Percentiles rank a stretch among this genome's conserved stretches.
Conservation (phyloP, 2,329 filamentous ascomycete genomes). For the Epichloe sp. region DNA sequence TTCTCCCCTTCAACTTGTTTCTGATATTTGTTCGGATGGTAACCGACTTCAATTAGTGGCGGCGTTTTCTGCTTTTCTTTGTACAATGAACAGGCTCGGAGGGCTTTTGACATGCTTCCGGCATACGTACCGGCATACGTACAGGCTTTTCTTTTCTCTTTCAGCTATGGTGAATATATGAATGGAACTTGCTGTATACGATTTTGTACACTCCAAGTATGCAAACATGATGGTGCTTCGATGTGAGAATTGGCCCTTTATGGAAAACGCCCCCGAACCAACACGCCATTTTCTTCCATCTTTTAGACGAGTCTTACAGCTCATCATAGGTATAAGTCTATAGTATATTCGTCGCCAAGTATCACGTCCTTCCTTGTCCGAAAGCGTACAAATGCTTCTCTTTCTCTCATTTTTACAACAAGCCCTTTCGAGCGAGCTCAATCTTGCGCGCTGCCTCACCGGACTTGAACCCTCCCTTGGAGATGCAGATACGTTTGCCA, state of each 20-base stretch:
- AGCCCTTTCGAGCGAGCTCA: constrained; percentile 65
- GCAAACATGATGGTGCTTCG: too few relatives aligned
- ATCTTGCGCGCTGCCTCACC: constrained; percentile 64
- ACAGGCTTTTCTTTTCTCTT: neutral
- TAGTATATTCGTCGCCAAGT: neutral
- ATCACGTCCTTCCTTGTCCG: neutral
- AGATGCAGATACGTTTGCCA: constrained; percentile 59
- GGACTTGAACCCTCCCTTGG: constrained; percentile 59
- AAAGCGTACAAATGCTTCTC: neutral
- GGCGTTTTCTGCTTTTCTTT: neutral
- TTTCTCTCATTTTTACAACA: constrained; percentile 29
- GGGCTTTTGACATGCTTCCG: too few relatives aligned
- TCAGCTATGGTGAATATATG: neutral
- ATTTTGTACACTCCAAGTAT: neutral
- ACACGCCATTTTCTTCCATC: too few relatives aligned
- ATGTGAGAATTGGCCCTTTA: too few relatives aligned
- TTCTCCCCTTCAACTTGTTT: neutral
- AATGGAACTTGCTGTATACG: neutral
- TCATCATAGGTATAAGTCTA: too few relatives aligned
- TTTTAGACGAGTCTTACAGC: too few relatives aligned
- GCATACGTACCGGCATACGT: neutral
- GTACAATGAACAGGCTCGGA: neutral
- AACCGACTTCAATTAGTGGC: neutral
- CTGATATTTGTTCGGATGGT: neutral
- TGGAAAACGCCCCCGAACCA: too few relatives aligned